Conservation (phyloP, 2,329 filamentous ascomycete species). For the Penicillium capsulatum region DNA sequence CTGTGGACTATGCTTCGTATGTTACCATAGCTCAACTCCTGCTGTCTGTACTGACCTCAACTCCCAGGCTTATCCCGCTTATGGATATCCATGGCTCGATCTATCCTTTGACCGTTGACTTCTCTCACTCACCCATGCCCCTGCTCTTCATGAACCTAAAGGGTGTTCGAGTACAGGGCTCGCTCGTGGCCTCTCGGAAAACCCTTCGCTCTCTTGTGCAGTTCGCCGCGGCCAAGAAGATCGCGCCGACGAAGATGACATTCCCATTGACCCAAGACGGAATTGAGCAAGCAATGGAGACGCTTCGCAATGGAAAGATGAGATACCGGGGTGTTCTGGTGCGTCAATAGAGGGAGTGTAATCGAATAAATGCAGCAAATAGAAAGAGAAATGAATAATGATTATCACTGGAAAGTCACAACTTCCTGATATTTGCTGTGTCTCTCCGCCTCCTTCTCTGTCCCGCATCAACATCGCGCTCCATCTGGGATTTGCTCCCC, state of each 20-base stretch:
- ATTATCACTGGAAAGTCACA: too few relatives aligned
- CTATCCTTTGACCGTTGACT: conserved; percentile 25
- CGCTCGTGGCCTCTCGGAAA: conserved; percentile 59
- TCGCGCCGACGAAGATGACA: conserved; percentile 62
- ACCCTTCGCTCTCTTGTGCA: conserved; percentile 58
- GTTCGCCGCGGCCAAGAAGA: conserved; percentile 58
- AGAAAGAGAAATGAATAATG: background rate
- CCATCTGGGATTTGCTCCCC: too few relatives aligned
- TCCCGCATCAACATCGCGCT: background rate
- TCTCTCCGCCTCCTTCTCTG: background rate
- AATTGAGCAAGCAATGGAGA: conserved; percentile 39
- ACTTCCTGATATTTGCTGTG: background rate
- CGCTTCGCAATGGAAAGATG: conserved; percentile 45
- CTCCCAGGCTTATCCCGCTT: conserved; percentile 21
- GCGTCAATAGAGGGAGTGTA: too few relatives aligned
- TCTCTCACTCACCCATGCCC: conserved; percentile 18
- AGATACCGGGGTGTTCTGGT: conserved; percentile 48
- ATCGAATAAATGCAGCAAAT: too few relatives aligned
- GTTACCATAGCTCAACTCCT: conserved; percentile 9
- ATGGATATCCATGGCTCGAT: conserved; percentile 25
- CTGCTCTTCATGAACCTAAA: conserved; percentile 43
- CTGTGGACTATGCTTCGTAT: conserved; percentile 25
- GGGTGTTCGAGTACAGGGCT: conserved; percentile 60
- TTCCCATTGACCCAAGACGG: conserved; percentile 51
- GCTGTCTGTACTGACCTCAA: conserved; percentile 4